Evolutionary conservation across 768 basidiomycete genomes (phyloP).

Genomic region (Xerocomus potaroensis): DNA sequence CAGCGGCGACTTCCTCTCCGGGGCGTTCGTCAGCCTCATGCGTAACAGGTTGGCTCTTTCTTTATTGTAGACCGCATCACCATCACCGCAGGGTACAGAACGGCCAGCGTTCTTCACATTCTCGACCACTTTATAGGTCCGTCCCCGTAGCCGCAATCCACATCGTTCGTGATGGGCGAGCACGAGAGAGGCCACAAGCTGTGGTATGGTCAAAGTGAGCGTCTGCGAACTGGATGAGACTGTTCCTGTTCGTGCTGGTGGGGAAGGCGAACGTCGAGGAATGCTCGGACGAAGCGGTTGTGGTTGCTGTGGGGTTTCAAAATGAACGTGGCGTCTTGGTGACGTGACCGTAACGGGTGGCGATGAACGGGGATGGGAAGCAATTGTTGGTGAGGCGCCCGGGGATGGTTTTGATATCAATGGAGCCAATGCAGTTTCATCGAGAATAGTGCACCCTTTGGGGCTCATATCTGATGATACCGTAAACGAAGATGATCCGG

Average conservation of each 20-base stretch:
- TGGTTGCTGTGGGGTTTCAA: conserved; percentile 11
- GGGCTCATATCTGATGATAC: neutral
- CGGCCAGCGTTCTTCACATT: conserved; percentile 9
- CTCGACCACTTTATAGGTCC: conserved; percentile 1
- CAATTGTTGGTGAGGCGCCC: conserved; percentile 1
- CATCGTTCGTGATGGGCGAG: conserved; percentile 25
- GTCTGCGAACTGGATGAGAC: conserved; percentile 6
- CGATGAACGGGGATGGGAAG: conserved; percentile 4
- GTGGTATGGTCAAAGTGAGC: conserved; percentile 27
- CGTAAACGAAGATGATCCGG: neutral
- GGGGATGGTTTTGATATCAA: neutral
- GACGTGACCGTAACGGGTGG: conserved; percentile 1
- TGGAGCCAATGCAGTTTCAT: neutral
- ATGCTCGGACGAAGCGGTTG: conserved; percentile 2
- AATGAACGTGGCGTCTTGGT: conserved; percentile 23
- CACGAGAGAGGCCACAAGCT: conserved; percentile 29
- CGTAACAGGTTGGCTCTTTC: conserved; percentile 2
- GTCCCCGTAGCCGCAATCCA: conserved; percentile 18
- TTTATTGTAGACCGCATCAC: neutral
- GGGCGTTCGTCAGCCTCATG: conserved; percentile 11
- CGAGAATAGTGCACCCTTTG: neutral
- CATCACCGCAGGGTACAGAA: conserved; percentile 5
- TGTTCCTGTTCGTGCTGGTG: conserved; percentile 14
- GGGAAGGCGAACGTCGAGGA: conserved; percentile 25
- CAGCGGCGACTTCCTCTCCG: conserved; percentile 24